Base-by-base conservation (phyloP, 345 rosid genomes). In the Euphorbia pulcherrima region DNA sequence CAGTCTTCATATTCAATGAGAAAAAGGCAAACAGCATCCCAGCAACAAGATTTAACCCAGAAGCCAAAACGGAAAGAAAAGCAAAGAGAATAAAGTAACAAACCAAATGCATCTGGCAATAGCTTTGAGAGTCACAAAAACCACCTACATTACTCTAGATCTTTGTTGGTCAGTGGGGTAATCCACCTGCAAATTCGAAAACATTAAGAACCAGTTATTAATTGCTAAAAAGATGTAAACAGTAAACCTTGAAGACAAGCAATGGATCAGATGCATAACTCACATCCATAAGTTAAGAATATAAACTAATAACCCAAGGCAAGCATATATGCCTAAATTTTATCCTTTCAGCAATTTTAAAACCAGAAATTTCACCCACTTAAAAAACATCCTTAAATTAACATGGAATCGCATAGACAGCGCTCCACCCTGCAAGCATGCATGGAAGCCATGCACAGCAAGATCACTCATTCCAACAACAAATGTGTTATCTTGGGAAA, bases 201-300 rank as follows among this genome's bases (percentile, higher is more conserved):
- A 56, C 28, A 11, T 56, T 54, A 21, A 21, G 16, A 27, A 59
- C 20, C 9, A 58, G 40, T 28, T 29, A 16, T 30, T 8, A 41
- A 35, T 50, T 64, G 12, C 40, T 29, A 13, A 52, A 18, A 46
- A 5, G 18, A 63, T 62, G 74, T 62, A 40, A 56, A 46, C 65
- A 73, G 69, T 64, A 79, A 70, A 71, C 74, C 80, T 46, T 50
- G 17, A 14, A 71, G 35, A 39, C 77, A 85, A 79, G 86, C 66
- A 80, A 81, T 50, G 87, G 68, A 81, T 79, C 56, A 18, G 74
- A 79, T 81, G 51, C 81, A 65, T 54, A 30, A 53, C 72, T 58
- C 55, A 65, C 41, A 47, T 14, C 74, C 50, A n/a, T 27, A 80
- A 80, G 74, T 11, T 27, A 75, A 65, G 76, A 30, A 69, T 61